Base-by-base conservation (phyloP, 805 yeast genomes). In the Zygosaccharomyces gambellarensis region DNA sequence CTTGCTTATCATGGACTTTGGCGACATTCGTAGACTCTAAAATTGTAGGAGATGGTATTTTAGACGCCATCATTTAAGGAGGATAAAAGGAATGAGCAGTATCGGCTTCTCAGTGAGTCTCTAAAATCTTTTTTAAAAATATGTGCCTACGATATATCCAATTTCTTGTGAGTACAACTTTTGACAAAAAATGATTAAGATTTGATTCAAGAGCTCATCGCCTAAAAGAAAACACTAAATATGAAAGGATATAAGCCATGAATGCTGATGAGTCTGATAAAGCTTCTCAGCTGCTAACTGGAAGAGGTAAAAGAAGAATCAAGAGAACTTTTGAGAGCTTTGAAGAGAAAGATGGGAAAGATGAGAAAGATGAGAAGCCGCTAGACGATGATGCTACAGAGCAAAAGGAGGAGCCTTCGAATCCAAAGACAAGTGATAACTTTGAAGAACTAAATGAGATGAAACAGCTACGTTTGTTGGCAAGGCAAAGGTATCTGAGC, bases 401-500 rank as follows among this genome's bases (percentile, higher is more conserved):
- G 10, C 38, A 34, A 7, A 22, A 44, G 12, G 47, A 30, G 10
- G 50, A 40, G 32, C 43, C 45, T n/a, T 4, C 14, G 17, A 46
- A 17, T 10, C 27, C 21, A 4, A 30, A n/a, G 19, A 30, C 52
- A 39, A 55, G 42, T 44, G 49, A 32, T 19, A 36, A 39, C 45
- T 9, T 42, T 12, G 51, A 43, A 2, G 40, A 44, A 23, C 46
- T 55, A 38, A 56, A 51, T 17, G 61, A 59, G 43, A 61, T 70
- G 43, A 61, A 61, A 3, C 70, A 72, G 23, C 62, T 80, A 23
- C 64, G 84, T 27, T 54, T 64, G n/a, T 55, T 72, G 3, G 80
- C 83, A 0, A 68, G 84, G 40, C 80, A 76, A 48, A 62, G 67
- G 10, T 79, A 79, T 50, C 65, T 79, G 25, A 61, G 71, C 3